These are phyloP conservation scores for Orbilia brochopaga DNA, from an alignment of 2,329 filamentous ascomycete genomes.

Conservation along the genomic window DNA sequence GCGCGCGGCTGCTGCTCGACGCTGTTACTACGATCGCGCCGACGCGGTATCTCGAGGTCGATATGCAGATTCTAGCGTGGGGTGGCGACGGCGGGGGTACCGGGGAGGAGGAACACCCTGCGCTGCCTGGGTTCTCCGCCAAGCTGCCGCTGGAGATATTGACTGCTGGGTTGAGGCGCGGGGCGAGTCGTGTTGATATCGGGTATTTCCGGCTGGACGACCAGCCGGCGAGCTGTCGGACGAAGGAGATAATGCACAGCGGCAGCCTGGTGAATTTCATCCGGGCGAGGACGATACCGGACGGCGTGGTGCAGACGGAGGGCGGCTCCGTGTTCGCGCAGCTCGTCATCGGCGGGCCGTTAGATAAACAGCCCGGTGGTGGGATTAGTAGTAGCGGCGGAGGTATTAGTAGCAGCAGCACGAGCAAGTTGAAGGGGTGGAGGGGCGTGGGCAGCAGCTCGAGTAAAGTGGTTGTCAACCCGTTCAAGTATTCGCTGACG, in stretches of 20 bases:
- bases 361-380: slow-evolving; percentile 10
- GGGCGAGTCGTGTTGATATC: slow-evolving; percentile 40
- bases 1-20: slow-evolving; percentile 12
- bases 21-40: slow-evolving; percentile 33
- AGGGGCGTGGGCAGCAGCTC: background rate
- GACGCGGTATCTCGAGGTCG: slow-evolving; percentile 38
- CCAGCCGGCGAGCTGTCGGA: background rate
- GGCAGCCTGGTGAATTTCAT: slow-evolving; percentile 43
- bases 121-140: slow-evolving; percentile 24
- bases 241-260: slow-evolving; percentile 10
- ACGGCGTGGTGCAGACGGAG: slow-evolving; percentile 11
- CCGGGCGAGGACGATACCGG: slow-evolving; percentile 20
- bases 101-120: slow-evolving; percentile 10
- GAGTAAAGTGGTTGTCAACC: slow-evolving; percentile 23
- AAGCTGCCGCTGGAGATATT: slow-evolving; percentile 25
- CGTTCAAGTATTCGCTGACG: slow-evolving; percentile 39
- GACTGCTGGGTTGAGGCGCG: slow-evolving; percentile 18
- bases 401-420: background rate
- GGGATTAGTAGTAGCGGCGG: background rate
- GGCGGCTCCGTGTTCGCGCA: slow-evolving; percentile 24
- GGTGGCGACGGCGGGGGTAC: background rate
- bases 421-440: background rate
- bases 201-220: slow-evolving; percentile 30
- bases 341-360: slow-evolving; percentile 8
- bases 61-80: slow-evolving; percentile 36